Conservation (phyloP, 2,329 filamentous ascomycete genomes). For the Aspergillus udagawae region DNA sequence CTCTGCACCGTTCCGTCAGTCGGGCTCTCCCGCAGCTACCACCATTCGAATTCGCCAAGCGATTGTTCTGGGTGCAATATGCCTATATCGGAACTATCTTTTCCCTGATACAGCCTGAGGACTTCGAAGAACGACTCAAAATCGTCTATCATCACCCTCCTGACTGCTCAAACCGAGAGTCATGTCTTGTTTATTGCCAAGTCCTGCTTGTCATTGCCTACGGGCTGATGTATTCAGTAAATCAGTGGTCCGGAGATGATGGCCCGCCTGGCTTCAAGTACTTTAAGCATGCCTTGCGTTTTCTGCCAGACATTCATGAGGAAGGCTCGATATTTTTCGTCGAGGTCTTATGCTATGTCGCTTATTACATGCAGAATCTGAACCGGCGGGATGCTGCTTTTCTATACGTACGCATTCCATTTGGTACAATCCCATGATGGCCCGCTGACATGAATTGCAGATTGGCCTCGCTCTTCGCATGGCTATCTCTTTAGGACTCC, state of each 20-base stretch:
- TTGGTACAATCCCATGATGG: neutral
- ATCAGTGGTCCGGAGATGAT: conserved; percentile 51
- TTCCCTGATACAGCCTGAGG: conserved; percentile 46
- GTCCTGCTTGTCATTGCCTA: conserved; percentile 52
- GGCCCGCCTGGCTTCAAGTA: conserved; percentile 55
- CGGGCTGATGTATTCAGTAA: conserved; percentile 55
- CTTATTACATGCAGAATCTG: conserved; percentile 57
- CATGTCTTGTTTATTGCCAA: conserved; percentile 51
- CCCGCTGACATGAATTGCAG: conserved; percentile 13
- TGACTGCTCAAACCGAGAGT: conserved; percentile 43
- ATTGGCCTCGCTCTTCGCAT: conserved; percentile 53
- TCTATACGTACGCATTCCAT: conserved; percentile 39
- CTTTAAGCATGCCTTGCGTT: conserved; percentile 49
- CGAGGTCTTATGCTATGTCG: conserved; percentile 52
- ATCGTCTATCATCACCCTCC: conserved; percentile 43
- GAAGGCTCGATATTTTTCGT: conserved; percentile 53
- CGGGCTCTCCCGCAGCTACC: conserved; percentile 41
- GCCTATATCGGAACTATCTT: conserved; percentile 57
- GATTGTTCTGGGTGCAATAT: conserved; percentile 51
- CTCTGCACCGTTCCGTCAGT: conserved; percentile 24
- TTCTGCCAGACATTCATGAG: conserved; percentile 54
- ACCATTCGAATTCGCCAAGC: conserved; percentile 48
- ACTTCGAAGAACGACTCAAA: conserved; percentile 46
- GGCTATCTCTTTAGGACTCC: conserved; percentile 55
- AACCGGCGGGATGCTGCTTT: conserved; percentile 54